Evolutionary conservation across 768 basidiomycete species (phyloP), one percentile per base, ranked within the genome.

Genomic region (Suillus weaverae): DNA sequence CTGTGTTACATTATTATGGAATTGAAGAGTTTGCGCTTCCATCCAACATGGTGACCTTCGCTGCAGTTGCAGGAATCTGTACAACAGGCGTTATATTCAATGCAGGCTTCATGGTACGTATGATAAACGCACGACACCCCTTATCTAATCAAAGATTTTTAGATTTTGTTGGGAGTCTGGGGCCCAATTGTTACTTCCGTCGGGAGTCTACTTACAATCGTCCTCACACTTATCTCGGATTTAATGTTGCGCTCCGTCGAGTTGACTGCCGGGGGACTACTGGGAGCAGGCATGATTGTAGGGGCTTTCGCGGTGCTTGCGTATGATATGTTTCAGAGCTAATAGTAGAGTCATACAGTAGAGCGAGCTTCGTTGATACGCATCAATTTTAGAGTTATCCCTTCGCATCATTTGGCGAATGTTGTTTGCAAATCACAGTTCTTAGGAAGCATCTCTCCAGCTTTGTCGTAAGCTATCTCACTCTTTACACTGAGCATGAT

Each of bases 161-260:
- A 95, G 93, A 83, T 92, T 62, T 80, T 97, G 4, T 80, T 97
- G 56, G 91, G 91, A 33, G 76, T 92, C 33, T 95, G 92, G 92
- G 94, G 94, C 4, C 94, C 94, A 7, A 87, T 95, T 48, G 85
- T 94, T 50, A 87, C 89, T 10, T 94, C 92, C 2, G 95, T 97
- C 38, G 95, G 94, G 53, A 94, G 86, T 75, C 83, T 99, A n/a
- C 83, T 97, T n/a, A 95, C 95, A 6, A 96, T 97, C 68, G 92
- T 97, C 43, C 83, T 97, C 57, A 92, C 95, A 16, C 85, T 95
- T 55, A 70, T 93, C 18, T 86, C 90, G 48, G 95, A 98, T 76
- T 81, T 90, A 9, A 68, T 89, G 20, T 89, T 95, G 66, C 88
- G 92, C 26, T 82, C 83, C 60, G 83, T 86, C 43, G 80, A 84